Base-by-base conservation (phyloP, 768 basidiomycete genomes). In the Russula vinacea region DNA sequence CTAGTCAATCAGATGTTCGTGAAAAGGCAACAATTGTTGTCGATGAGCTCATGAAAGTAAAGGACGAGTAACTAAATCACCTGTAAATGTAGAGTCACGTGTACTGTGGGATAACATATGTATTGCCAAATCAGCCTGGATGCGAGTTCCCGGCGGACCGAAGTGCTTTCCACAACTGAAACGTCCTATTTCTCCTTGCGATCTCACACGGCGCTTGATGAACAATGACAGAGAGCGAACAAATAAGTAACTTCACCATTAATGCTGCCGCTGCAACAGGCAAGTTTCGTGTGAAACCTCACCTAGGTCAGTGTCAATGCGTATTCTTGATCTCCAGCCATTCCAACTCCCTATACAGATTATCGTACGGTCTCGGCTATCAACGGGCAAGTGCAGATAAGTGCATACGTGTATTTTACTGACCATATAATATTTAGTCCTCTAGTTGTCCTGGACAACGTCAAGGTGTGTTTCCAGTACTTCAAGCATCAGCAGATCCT, bases 321-420 rank as follows among this genome's bases (percentile, higher is more conserved):
- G 57, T 37, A 16, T 58, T 50, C 10, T 14, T 4, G 16, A 29
- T 29, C 52, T 8, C 19, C 51, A 19, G 40, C 32, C 10, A 33
- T 51, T 58, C 22, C 40, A 37, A 39, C 50, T 37, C 59, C 39
- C 33, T 47, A 52, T 69, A 32, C 73, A 95, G 94, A 98, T 77
- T 98, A 98, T 78, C 85, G 93, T 67, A 98, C 95, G n/a, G 97
- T 99, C 57, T 94, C 94, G 71, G 96, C 94, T 66, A 90, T 98
- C 78, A 98, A 98, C 72, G 97, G 96, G 94, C 91, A 73, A 78
- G 85, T 76, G 33, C 37, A 54, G 53, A 53, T 44, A 32, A 56
- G 26, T 39, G 29, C 29, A n/a, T 37, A 13, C 24, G n/a, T 22
- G 13, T 6, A 3, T 24, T 14, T 17, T 58, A 52, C 60, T 68